Evolutionary conservation across 768 basidiomycete genomes (phyloP), one percentile per base, ranked within the genome.

Genomic region (Trametes cinnabarina): DNA sequence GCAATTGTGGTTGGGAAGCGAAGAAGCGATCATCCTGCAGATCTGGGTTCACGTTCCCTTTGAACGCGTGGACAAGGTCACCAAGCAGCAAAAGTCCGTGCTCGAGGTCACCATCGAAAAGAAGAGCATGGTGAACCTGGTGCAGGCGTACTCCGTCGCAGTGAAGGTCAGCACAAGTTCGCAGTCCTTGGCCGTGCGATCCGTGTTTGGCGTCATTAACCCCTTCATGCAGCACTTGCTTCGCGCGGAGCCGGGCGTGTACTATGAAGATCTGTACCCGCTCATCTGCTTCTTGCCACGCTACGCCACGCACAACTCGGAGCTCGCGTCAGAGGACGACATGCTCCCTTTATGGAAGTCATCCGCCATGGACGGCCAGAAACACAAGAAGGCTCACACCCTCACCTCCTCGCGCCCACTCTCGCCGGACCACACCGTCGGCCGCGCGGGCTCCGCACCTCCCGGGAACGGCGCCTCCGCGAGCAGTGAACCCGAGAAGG

Each of bases 261-360:
- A 84, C 73, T 90, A 88, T 66, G 77, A 86, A 39, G 88, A 90
- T 65, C 77, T 90, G 22, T 92, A 86, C 65, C 82, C 84, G 11
- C 75, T 90, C 46, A 76, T 90, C 52, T 83, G 79, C 63, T 83
- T 84, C 73, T 78, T 89, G 1, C 88, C 87, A 6, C 81, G 82
- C 23, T 83, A 83, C 63, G 78, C 79, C 17, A 72, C 59, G 54
- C 58, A 67, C 26, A 11, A 50, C n/a, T 28, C 51, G 3, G 60
- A 64, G 26, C 19, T 37, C 3, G 57, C 66, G 5, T 66, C 73
- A 2, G 70, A 73, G 0, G 71, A 68, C 9, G 79, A 83, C 58
- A 77, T 77, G 64, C 80, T 86, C 11, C 84, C 84, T 2, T 72
- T 86, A 23, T 86, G 84, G 82, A 74, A 78, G 34, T 72, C 77